phyloP scores from a whole-genome alignment of 768 basidiomycete genomes.

The Calocera cornea region DNA sequence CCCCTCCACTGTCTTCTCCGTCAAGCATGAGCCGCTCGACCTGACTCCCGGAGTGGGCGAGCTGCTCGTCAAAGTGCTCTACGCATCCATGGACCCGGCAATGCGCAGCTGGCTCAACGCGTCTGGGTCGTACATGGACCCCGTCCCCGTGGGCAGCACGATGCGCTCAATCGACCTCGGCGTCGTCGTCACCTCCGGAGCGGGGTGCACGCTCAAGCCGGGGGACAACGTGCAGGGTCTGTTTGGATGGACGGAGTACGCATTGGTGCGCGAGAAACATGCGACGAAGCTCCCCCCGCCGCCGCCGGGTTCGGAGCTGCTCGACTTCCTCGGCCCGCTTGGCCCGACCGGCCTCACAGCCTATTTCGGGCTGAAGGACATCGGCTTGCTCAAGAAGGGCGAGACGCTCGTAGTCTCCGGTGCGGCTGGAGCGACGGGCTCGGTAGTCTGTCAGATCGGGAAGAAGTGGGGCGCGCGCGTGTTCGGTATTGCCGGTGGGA shows the following conservation, averaged over 20 bases:
- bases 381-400: conserved; percentile 67
- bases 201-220: conserved; percentile 38
- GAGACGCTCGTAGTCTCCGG: conserved; percentile 80
- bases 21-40: conserved; percentile 16
- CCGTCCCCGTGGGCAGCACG: conserved; percentile 47
- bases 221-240: conserved; percentile 31
- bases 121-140: conserved; percentile 53
- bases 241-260: conserved; percentile 68
- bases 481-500: conserved; percentile 72
- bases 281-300: conserved; percentile 33
- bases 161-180: conserved; percentile 66
- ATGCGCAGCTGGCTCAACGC: conserved; percentile 77
- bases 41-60: conserved; percentile 29
- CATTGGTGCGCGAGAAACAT: conserved; percentile 40
- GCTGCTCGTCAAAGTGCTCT: conserved; percentile 64
- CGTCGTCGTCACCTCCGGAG: conserved; percentile 34
- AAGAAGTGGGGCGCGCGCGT: conserved; percentile 62
- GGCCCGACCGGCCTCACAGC: conserved; percentile 72
- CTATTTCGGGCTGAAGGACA: conserved; percentile 74
- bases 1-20: neutral
- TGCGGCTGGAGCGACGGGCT: conserved; percentile 85
- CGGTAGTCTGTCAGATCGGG: conserved; percentile 69
- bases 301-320: conserved; percentile 42
- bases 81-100: conserved; percentile 73
- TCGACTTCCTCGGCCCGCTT: conserved; percentile 77